Evolutionary conservation across 176 grass and related monocot genomes (phyloP), one percentile per base, ranked within the genome.

Genomic region (Rhynchospora pubera): DNA sequence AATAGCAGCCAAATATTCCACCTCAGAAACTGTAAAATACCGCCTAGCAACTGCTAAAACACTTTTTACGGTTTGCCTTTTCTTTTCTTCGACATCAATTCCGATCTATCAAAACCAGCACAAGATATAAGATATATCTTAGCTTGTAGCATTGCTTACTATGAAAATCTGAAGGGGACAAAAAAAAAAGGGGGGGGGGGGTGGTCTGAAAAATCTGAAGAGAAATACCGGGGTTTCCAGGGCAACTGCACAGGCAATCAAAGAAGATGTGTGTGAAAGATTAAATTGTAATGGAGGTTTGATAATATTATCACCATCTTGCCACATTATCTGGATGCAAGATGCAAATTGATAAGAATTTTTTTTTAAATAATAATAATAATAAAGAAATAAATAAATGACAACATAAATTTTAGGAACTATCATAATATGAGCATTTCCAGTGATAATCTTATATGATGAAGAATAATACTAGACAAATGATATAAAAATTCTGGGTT

Each of bases 61-160:
- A 84, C 64, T 90, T 83, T 85, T 91, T 11, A 77, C 65, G 51
- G 91, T 89, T 83, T 94, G 94, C n/a, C 96, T 84, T 83, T 84
- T 84, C 86, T 90, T 95, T 67, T 93, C 92, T 90, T 99, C 92
- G 84, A 95, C 79, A 65, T 95, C 96, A 87, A 95, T 91, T 83
- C 96, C 96, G 89, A 99, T 90, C 92, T 99, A 75, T 52, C 15
- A 74, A 85, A 78, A 62, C 16, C 72, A 56, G 55, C 9, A 52
- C 24, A 76, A 76, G 6, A 55, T 77, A 51, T 50, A 50, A 30
- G 12, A 77, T 77, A 13, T 72, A 48, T 77, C 48, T 77, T 56
- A 77, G 24, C 48, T 8, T 77, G 72, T 77, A 28, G 21, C 22
- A 76, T 53, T 76, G 23, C 11, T 23, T 1, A 4, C 9, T 46